phyloP scores from a whole-genome alignment of 768 basidiomycete species.

The Trametes maxima region DNA sequence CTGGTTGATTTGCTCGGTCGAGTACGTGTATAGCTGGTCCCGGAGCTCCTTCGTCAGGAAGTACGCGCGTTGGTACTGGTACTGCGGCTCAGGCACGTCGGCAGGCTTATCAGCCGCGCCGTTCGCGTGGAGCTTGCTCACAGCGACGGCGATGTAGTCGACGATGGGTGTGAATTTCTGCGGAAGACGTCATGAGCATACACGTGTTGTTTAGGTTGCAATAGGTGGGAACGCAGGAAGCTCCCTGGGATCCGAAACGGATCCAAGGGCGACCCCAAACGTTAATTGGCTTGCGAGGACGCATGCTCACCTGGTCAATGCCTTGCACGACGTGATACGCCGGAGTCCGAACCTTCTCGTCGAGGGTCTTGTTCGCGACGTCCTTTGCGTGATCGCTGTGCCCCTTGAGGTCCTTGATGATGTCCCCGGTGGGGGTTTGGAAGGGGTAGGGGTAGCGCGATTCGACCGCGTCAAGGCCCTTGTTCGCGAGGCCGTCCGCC shows the following conservation, averaged over 20 bases:
- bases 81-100: conserved; percentile 56
- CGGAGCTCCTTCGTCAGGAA: conserved; percentile 64
- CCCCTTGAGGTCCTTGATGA: conserved; percentile 60
- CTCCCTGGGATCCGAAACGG: too few species aligned
- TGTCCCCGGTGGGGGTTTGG: conserved; percentile 71
- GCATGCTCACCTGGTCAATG: conserved; percentile 64
- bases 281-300: not conserved
- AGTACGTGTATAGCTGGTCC: conserved; percentile 64
- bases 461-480: conserved; percentile 73
- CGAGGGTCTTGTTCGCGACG: conserved; percentile 64
- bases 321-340: conserved; percentile 63
- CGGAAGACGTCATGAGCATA: conserved; percentile 21
- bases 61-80: conserved; percentile 77
- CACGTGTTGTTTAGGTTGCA: conserved; percentile 8
- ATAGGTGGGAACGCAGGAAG: not conserved
- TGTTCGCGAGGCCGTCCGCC: conserved; percentile 71
- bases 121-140: conserved; percentile 41
- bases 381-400: conserved; percentile 56
- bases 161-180: conserved; percentile 77
- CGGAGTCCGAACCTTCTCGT: conserved; percentile 64
- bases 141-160: conserved; percentile 65
- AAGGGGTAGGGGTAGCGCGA: conserved; percentile 77
- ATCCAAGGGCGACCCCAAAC: too few species aligned
- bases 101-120: conserved; percentile 51
- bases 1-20: conserved; percentile 71